These are phyloP conservation scores for Rhodotorula glutinis DNA, from an alignment of 1,284 basidiomycete species.

Conservation along the genomic window DNA sequence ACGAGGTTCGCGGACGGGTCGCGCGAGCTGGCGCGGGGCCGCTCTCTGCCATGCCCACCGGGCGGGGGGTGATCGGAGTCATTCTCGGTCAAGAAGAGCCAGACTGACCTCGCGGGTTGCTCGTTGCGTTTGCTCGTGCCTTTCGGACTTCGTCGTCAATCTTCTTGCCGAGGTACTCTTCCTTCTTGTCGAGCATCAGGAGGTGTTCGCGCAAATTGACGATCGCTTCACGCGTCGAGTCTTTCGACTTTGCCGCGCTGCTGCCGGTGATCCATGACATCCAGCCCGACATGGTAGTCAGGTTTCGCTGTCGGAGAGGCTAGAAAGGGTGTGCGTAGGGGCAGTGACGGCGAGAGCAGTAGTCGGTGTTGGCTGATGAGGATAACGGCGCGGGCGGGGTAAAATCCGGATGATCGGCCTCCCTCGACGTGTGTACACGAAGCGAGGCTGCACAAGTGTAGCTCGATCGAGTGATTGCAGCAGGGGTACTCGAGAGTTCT, in stretches of 20 bases:
- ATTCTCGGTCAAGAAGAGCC: neutral
- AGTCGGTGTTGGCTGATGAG: neutral
- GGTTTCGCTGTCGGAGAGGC: neutral
- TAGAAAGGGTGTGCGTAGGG: neutral
- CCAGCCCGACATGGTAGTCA: conserved; percentile 70
- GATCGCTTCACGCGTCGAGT: conserved; percentile 51
- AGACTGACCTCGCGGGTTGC: conserved; percentile 83
- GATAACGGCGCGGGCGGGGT: neutral
- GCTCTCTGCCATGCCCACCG: no score
- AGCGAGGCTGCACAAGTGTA: no score
- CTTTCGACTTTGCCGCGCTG: conserved; percentile 35
- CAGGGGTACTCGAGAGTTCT: no score
- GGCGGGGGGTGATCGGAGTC: no score
- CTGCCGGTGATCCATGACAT: conserved; percentile 65
- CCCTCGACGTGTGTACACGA: no score
- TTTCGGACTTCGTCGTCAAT: conserved; percentile 92
- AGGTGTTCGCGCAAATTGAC: conserved; percentile 51
- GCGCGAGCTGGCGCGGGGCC: no score
- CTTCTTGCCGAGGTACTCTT: conserved; percentile 94
- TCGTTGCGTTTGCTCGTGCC: conserved; percentile 87
- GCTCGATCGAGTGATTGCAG: no score
- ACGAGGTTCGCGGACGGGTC: no score
- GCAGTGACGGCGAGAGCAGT: neutral
- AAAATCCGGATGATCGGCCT: neutral
- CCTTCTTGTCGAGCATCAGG: conserved; percentile 98